Evolutionary conservation across 2,329 filamentous ascomycete species (phyloP).

Genomic region (Trichoderma semiorbis): DNA sequence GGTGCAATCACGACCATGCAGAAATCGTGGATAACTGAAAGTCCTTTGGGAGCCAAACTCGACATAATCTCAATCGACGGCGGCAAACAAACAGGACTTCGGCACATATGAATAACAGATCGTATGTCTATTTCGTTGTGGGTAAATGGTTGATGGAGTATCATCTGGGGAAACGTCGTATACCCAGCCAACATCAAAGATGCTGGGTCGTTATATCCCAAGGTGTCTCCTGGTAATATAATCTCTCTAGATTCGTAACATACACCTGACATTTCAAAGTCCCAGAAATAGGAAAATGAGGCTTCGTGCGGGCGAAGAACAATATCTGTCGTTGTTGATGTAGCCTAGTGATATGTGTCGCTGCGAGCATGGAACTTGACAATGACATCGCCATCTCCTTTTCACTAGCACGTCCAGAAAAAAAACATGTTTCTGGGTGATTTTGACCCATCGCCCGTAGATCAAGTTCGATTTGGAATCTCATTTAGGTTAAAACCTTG

Average conservation of each 20-base stretch:
- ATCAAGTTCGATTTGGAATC: too few relatives aligned
- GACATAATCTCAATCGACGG: too few relatives aligned
- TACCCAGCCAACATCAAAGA: background rate
- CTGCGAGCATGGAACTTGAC: too few relatives aligned
- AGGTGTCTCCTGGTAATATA: background rate
- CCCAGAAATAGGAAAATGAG: background rate
- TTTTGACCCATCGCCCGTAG: too few relatives aligned
- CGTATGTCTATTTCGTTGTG: background rate
- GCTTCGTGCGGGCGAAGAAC: background rate
- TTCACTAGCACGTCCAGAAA: too few relatives aligned
- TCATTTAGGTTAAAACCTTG: too few relatives aligned
- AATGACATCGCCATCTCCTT: too few relatives aligned
- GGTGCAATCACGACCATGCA: too few relatives aligned
- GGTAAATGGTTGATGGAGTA: background rate
- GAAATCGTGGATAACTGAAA: too few relatives aligned
- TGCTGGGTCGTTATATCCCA: background rate
- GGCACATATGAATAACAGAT: background rate
- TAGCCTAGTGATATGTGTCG: background rate
- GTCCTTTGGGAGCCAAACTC: too few relatives aligned
- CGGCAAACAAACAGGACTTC: background rate
- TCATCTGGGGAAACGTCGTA: background rate
- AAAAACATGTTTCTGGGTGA: too few relatives aligned
- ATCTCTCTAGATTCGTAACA: background rate
- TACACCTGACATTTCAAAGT: background rate
- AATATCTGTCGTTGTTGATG: background rate